These are phyloP conservation scores for Mucor saturninus DNA, from an alignment of 371 early-diverging fungal genomes.

Conservation along the genomic window DNA sequence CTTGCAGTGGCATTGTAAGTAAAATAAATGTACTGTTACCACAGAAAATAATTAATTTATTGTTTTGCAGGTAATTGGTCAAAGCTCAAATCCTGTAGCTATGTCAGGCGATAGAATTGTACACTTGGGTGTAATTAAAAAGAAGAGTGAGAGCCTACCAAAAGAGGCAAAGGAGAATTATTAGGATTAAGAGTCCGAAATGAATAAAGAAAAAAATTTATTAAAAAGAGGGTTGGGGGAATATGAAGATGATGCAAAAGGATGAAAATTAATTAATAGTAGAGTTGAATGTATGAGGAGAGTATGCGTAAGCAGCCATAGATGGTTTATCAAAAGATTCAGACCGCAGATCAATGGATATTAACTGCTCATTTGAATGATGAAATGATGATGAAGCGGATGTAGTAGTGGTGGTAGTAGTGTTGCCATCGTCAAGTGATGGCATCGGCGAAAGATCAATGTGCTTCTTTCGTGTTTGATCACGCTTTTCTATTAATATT, in stretches of 20 bases:
- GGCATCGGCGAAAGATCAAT: constrained; percentile 33
- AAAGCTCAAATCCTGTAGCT: constrained; percentile 75
- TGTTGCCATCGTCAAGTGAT: constrained; percentile 24
- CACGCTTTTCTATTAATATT: constrained; percentile 26
- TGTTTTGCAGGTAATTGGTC: constrained; percentile 41
- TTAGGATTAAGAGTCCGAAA: constrained; percentile 16
- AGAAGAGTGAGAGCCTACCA: constrained; percentile 48
- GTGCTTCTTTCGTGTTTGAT: constrained; percentile 32
- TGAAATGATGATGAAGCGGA: constrained; percentile 31
- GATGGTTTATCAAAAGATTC: not conserved
- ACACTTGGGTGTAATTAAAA: constrained; percentile 80
- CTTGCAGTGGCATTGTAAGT: constrained; percentile 82
- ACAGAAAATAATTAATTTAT: not conserved
- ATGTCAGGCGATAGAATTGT: constrained; percentile 81
- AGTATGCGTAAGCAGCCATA: constrained; percentile 15
- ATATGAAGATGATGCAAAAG: not conserved
- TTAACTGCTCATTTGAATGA: constrained; percentile 5
- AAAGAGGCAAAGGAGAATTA: constrained; percentile 69
- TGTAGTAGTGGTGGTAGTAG: constrained; percentile 22
- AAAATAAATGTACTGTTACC: constrained; percentile 22
- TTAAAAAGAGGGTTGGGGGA: not conserved
- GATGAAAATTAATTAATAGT: constrained; percentile 7
- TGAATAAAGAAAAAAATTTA: constrained; percentile 1
- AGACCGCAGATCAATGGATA: constrained; percentile 10
- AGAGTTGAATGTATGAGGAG: constrained; percentile 10